Conservation (phyloP, 257 asterid genomes). For the Lycium barbarum region DNA sequence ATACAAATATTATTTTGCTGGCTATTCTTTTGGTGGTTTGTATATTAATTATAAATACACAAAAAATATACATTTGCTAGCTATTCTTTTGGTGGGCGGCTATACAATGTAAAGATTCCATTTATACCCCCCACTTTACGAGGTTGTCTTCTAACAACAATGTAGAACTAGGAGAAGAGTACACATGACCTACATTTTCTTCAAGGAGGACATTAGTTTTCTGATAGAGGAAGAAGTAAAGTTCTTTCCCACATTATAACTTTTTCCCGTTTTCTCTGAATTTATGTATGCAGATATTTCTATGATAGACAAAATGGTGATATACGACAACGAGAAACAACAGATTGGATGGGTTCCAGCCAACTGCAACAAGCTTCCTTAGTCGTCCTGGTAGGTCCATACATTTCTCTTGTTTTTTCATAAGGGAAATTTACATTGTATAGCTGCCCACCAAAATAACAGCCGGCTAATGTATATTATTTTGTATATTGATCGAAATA, state of each 20-base stretch:
- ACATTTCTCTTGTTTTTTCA: background rate
- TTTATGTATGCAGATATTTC: slow-evolving; percentile 64
- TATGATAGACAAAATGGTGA: slow-evolving; percentile 83
- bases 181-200: background rate
- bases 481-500: too few species aligned
- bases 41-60: too few species aligned
- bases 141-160: background rate
- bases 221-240: too few species aligned
- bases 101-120: too few species aligned
- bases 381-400: slow-evolving; percentile 20
- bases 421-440: too few species aligned
- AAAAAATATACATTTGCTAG: too few species aligned
- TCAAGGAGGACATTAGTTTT: background rate
- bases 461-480: too few species aligned
- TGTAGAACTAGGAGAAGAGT: background rate
- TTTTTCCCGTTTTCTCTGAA: background rate
- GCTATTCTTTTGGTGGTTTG: too few species aligned
- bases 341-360: slow-evolving; percentile 72
- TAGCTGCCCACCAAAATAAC: too few species aligned
- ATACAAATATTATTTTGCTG: too few species aligned
- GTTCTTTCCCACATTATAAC: slow-evolving; percentile 30
- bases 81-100: too few species aligned
- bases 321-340: slow-evolving; percentile 77
- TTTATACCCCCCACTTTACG: background rate
- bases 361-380: slow-evolving; percentile 55